Base-by-base conservation (phyloP, 2,329 filamentous ascomycete genomes). In the Fusarium xylarioides region DNA sequence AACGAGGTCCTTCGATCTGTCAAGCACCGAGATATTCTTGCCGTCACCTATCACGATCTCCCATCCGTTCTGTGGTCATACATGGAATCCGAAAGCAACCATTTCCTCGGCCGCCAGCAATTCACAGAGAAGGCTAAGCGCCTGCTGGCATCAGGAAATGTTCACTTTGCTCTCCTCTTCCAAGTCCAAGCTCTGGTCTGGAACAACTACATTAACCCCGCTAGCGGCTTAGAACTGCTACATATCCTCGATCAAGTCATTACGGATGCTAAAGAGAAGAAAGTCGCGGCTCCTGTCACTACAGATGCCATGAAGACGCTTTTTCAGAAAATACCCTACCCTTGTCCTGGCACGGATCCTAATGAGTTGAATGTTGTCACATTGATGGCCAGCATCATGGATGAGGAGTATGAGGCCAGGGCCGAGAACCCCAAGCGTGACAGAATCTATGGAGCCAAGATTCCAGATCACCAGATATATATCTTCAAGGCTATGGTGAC, bases 141-240 rank as follows among this genome's bases (percentile, higher is more conserved):
- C 6, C 58, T 70, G 4, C 74, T 89, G 5, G 23, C 38, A 4
- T 34, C 57, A 1, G 57, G 58, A 8, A 64, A 15, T 26, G 40
- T 63, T 81, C 88, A 10, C 4, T 93, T 90, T 70, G 78, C 81
- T 1, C 76, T 91, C 2, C 83, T 89, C 11, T 92, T 90, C 74
- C 91, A 93, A 73, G 81, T 93, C 10, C 87, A 92, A 56, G 86
- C 86, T 21, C 81, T 95, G 10, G 89, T 90, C 1, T 84, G 86
- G 74, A 92, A 92, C 72, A 89, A 88, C 28, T 89, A 87, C 61
- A 83, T 94, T 3, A 83, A 89, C 18, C 91, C 92, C 0, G 74
- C 77, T 1, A 87, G 82, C 3, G 88, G 90, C 0, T 52, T 83
- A 1, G 68, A 77, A 3, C 76, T 93, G 10, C 78, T 90, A 3